Conservation (phyloP, 352 stramenopile genomes). For the Globisporangium emineosum region DNA sequence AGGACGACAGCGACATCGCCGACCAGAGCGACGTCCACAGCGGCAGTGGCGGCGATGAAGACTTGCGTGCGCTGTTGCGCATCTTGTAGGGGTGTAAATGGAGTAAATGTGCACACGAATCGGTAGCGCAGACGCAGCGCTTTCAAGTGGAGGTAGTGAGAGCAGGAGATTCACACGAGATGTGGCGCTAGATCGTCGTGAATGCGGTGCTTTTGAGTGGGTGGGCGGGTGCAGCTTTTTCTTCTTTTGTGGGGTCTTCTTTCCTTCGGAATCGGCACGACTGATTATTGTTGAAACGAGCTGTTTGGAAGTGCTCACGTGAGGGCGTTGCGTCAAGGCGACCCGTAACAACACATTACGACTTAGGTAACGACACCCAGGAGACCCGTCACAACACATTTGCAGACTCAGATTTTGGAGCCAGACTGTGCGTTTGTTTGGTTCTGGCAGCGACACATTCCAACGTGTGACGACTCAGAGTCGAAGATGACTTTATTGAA, state of each 20-base stretch:
- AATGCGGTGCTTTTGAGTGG: not conserved
- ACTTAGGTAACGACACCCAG: not conserved
- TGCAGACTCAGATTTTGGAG: not conserved
- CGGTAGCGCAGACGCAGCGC: conserved; percentile 1
- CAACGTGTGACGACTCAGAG: not conserved
- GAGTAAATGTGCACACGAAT: not conserved
- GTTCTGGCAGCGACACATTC: too few species aligned
- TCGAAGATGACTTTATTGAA: not conserved
- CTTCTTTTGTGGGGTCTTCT: not conserved
- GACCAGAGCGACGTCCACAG: conserved; percentile 4
- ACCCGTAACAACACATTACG: not conserved
- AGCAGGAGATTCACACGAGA: not conserved
- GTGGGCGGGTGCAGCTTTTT: not conserved
- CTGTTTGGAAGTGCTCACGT: not conserved
- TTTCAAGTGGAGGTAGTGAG: not conserved
- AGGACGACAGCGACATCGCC: conserved; percentile 9
- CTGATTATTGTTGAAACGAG: not conserved
- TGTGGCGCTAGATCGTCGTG: not conserved
- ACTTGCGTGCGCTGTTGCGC: conserved; percentile 3
- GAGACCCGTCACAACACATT: not conserved
- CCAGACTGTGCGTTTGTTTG: too few species aligned
- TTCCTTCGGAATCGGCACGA: not conserved
- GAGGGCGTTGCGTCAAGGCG: not conserved
- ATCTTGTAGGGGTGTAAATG: not conserved
- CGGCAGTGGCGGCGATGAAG: not conserved